Evolutionary conservation across 768 basidiomycete species (phyloP), one percentile per base, ranked within the genome.

Genomic region (Tephrocybe sp.): DNA sequence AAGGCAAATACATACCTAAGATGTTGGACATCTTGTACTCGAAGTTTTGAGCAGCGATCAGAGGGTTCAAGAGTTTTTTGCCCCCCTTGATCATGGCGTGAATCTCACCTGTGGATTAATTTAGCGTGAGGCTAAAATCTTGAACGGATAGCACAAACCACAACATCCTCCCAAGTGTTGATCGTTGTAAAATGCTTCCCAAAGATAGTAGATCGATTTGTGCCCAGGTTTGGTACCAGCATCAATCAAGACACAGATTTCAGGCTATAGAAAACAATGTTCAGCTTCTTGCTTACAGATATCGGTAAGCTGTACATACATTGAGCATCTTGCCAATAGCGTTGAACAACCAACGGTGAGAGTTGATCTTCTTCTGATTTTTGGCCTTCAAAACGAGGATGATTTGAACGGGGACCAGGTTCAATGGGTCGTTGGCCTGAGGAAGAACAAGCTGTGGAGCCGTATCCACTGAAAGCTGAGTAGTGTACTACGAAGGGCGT

Each of bases 21-120:
- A 98, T 97, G 70, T 98, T 97, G 39, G 92, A 94, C 91, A 98
- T 96, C 73, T 93, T 97, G 74, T 97, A 97, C 72, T 95, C 93
- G 61, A 95, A 95, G 71, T 98, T 97, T 68, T 98, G 95, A 14
- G 95, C 93, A 7, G 95, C 95, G 25, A 98, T 81, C 43, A 94
- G 73, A 17, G 93, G 95, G 63, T 98, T 98, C 54, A 98, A 67
- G 21, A 98, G 81, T 68, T 97, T 97, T 69, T 69, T 85, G 38
- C 93, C 93, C 14, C 92, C 91, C 67, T 93, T 84, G 62, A 96
- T 90, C 95, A 96, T 96, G 54, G 95, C 95, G 56, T 95, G 90
- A 58, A 96, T 95, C 76, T 96, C 93, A 59, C 75, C 73, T 75
- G 48, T 20, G 2, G 14, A 7, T 41, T 9, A 24, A 25, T 26